Evolutionary conservation across 2,329 filamentous ascomycete species (phyloP), one percentile per base, ranked within the genome.

Genomic region (Corinectria fuckeliana): DNA sequence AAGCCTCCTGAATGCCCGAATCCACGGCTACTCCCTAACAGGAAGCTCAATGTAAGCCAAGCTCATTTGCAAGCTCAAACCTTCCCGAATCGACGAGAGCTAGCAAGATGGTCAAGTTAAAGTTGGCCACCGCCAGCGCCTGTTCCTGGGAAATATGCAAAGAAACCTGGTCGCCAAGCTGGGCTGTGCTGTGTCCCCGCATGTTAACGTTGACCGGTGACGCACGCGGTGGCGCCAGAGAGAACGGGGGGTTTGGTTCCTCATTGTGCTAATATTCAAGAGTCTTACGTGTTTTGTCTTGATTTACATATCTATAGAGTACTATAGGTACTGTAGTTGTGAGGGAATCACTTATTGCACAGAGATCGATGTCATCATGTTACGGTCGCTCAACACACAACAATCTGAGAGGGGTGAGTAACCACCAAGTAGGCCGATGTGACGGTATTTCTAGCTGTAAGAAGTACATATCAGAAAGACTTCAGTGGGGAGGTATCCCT

Each of bases 31-130:
- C 32, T 34, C 32, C 32, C 5, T 8, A 34, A 16, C n/a, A n/a
- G 32, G 32, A 34, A 34, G 32, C 32, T 34, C 32, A 21, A 14
- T 16, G 21, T 21, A 50, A 50, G 47, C 59, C 41, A 56, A 65
- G 62, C 7, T 25, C 8, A 7, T 14, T 10, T 23, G 18, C 28
- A n/a, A n/a, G 3, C 9, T 34, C 21, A 18, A 23, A 7, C 13
- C 20, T 60, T 36, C 39, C 4, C 34, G 18, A 21, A 42, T 32
- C 47, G 42, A 36, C 47, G 13, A 13, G 39, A 38, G 41, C 21
- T 47, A 2, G n/a, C 1, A 39, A 14, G 16, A n/a, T 7, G 26
- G 2, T 9, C 5, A 34, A 56, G 16, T 62, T 47, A 52, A 56
- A 42, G 11, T 48, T 45, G 25, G 14, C n/a, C 13, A 3, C 26